These are phyloP conservation scores for Diplotaxis tenuifolia DNA, from an alignment of 345 rosid species.

Conservation along the genomic window DNA sequence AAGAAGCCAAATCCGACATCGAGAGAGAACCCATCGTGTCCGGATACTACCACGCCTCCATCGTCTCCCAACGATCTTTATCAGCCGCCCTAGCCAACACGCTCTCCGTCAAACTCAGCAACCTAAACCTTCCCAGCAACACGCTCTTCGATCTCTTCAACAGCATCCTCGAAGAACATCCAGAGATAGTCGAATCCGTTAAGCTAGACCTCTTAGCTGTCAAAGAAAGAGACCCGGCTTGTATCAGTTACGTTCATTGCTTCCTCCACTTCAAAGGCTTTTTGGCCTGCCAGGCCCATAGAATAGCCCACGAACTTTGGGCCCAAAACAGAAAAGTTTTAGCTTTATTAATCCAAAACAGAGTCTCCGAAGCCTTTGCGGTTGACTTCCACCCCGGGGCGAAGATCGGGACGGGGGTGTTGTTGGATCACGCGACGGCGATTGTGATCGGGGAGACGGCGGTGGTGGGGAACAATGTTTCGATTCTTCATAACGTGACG, in stretches of 20 bases:
- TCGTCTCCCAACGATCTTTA: constrained; percentile 57
- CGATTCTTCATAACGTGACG: constrained; percentile 86
- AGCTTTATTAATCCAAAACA: constrained; percentile 72
- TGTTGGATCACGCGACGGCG: constrained; percentile 86
- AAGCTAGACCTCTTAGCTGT: constrained; percentile 65
- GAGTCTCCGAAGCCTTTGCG: constrained; percentile 71
- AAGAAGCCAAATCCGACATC: constrained; percentile 64
- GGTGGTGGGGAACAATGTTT: constrained; percentile 81
- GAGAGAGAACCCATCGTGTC: constrained; percentile 70
- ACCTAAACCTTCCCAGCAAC: constrained; percentile 51
- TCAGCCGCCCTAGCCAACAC: constrained; percentile 74
- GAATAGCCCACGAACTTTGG: constrained; percentile 82
- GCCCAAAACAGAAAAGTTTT: constrained; percentile 50
- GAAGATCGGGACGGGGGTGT: constrained; percentile 63
- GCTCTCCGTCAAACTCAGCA: constrained; percentile 64
- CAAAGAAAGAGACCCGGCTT: constrained; percentile 84
- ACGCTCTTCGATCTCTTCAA: constrained; percentile 64
- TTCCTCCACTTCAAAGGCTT: constrained; percentile 81
- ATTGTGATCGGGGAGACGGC: constrained; percentile 91
- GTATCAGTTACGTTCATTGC: constrained; percentile 71
- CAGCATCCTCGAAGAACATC: constrained; percentile 50
- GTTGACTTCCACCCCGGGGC: constrained; percentile 98
- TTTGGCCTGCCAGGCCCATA: constrained; percentile 73
- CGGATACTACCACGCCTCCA: constrained; percentile 58
- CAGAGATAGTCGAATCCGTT: constrained; percentile 50